Percentiles rank a stretch among this genome's conserved stretches.
These are phyloP conservation scores for Boeremia lycopersici DNA, from an alignment of 2,329 filamentous ascomycete species.

Conservation along the genomic window DNA sequence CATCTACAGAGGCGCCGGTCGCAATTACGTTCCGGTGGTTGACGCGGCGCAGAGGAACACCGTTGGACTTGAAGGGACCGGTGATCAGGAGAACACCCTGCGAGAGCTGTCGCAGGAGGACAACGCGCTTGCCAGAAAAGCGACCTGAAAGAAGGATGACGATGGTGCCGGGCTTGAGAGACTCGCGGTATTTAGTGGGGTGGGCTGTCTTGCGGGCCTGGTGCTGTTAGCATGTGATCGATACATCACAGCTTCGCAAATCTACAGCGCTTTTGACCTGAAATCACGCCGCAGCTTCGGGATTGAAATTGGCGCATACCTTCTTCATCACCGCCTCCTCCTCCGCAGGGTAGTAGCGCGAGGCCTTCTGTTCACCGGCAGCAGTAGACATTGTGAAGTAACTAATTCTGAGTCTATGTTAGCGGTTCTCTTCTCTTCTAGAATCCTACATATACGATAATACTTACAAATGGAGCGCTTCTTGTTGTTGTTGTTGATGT, in stretches of 20 bases:
- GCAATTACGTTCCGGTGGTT: conserved; percentile 94
- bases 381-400: conserved; percentile 27
- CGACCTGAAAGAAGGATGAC: conserved; percentile 98
- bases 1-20: conserved; percentile 81
- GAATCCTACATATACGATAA: neutral
- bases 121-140: conserved; percentile 99
- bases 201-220: conserved; percentile 95
- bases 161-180: conserved; percentile 90
- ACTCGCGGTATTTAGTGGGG: conserved; percentile 83
- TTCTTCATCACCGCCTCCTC: conserved; percentile 89
- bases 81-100: conserved; percentile 98
- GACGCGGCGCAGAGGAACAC: conserved; percentile 91
- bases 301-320: conserved; percentile 66
- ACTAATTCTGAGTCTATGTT: conserved; percentile 8
- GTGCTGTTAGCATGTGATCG: conserved; percentile 15
- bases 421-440: neutral
- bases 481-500: conserved; percentile 22
- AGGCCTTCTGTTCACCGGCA: conserved; percentile 71
- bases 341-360: conserved; percentile 98
- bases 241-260: neutral
- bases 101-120: conserved; percentile 94
- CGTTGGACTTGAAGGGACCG: conserved; percentile 99
- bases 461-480: conserved; percentile 3
- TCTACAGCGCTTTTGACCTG: neutral
- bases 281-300: neutral